Evolutionary conservation across 306 rosid species (phyloP), one percentile per base, ranked within the genome.

Genomic region (Citrullus colocynthis): DNA sequence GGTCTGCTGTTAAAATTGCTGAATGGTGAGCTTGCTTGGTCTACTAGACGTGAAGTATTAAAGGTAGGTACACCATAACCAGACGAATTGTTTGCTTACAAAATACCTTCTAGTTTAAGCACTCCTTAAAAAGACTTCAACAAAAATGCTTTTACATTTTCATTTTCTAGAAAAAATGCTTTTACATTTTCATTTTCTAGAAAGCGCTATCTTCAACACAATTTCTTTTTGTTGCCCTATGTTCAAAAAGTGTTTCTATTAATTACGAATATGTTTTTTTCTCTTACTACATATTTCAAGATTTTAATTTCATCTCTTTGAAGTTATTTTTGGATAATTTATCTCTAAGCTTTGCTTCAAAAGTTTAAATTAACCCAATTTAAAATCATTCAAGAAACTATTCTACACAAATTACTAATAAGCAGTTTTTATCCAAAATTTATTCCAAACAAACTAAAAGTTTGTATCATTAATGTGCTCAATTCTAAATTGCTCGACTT

Each of bases 21-120:
- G 81, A 92, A 92, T 84, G 97, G 99, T 28, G 97, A 92, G 85
- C 85, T 95, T 54, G 90, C 91, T n/a, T 95, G 99, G 99, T 92
- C 99, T 75, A 95, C 99, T 32, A 90, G 99, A 81, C 96, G 99
- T 7, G 97, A 95, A 92, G 99, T 85, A 51, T 84, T 95, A 71
- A 95, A 95, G 99, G 99, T 95, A 84, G 75, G 63, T 56, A 65
- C 81, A 39, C 75, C 17, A 80, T 76, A 61, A 41, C 30, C 77
- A 63, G 78, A 82, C 54, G 0, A 52, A 52, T 9, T 52, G 57
- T 5, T 17, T 52, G 57, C 16, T 52, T 52, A 52, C 28, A 24
- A 20, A 52, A 52, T 52, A 52, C 57, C 57, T 52, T 52, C 54
- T 4, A 52, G 57, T 52, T 52, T 48, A 13, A 48, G 54, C 54